Percentiles rank a stretch among this genome's conserved stretches.
phyloP scores from a whole-genome alignment of 306 rosid species.

The Fragaria vesca region DNA sequence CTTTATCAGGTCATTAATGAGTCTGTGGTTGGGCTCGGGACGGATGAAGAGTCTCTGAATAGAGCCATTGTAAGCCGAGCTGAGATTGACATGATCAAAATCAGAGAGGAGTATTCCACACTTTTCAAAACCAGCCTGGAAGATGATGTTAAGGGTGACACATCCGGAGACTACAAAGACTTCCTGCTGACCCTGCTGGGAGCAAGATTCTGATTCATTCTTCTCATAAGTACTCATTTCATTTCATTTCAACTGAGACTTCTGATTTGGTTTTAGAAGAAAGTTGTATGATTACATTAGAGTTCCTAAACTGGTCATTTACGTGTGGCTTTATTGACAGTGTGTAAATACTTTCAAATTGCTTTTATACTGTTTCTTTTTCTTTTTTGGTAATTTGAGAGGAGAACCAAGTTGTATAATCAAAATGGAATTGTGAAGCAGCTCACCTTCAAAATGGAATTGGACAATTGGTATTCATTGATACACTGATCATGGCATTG shows the following conservation, averaged over 20 bases:
- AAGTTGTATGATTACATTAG: background rate
- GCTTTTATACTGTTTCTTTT: background rate
- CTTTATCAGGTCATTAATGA: slow-evolving; percentile 62
- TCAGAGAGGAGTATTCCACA: slow-evolving; percentile 56
- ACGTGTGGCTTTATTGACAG: background rate
- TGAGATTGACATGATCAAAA: slow-evolving; percentile 63
- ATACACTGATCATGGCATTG: background rate
- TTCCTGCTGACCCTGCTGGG: slow-evolving; percentile 86
- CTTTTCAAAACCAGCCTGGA: slow-evolving; percentile 56
- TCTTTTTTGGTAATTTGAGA: background rate
- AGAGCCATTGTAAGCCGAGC: slow-evolving; percentile 80
- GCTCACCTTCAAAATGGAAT: background rate
- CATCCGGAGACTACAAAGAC: slow-evolving; percentile 76
- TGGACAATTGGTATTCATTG: background rate
- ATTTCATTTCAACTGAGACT: slow-evolving; percentile 7
- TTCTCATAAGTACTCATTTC: slow-evolving; percentile 11
- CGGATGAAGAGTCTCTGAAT: slow-evolving; percentile 79
- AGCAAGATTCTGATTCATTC: slow-evolving; percentile 42
- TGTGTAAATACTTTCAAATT: background rate
- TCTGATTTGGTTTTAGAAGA: slow-evolving; percentile 19
- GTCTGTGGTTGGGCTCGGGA: slow-evolving; percentile 73
- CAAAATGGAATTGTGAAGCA: background rate
- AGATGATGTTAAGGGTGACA: slow-evolving; percentile 63
- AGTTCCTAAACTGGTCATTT: background rate
- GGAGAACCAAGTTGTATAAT: too few relatives aligned